Base-by-base conservation (phyloP, 1,284 basidiomycete genomes). In the Stygiomarasmius scandens region DNA sequence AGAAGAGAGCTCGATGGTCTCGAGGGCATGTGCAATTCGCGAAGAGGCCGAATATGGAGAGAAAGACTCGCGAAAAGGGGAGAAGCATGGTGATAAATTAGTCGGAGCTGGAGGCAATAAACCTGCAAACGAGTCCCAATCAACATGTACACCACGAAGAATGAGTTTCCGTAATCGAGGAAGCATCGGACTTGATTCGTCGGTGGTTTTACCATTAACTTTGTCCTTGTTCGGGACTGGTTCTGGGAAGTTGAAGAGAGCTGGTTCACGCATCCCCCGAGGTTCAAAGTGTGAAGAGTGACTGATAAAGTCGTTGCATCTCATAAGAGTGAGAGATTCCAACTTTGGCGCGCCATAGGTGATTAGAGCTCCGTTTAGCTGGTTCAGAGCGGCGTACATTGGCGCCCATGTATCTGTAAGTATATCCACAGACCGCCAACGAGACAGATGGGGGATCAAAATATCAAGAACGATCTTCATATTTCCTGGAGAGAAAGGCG, bases 261-360 rank as follows among this genome's bases (percentile, higher is more conserved):
- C 62, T 58, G 72, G 71, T n/a, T 69, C 66, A 58, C 70, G 72
- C 62, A 77, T 67, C 4, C 69, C 61, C n/a, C 56, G 50, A 2
- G 81, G 79, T 59, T 72, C 71, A 65, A 84, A 84, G 41, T 68
- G 64, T 22, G 70, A 69, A 12, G 69, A 71, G 64, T 78, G 79
- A 61, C 77, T 76, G 55, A 76, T 73, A 63, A 77, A 83, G 55
- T 82, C 79, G 62, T 84, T 84, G 67, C 80, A 85, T 32, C 79
- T 78, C 77, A 83, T 82, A 19, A 86, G 70, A 23, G 76, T 75
- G 41, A 86, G 67, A 14, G 72, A 76, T 68, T 82, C 76, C 47
- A 84, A 74, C n/a, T 67, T 61, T 6, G 81, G 77, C 20, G 78
- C 78, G 19, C 76, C 75, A 27, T 58, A 50, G 0, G 62, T 60